Evolutionary conservation across 2,329 filamentous ascomycete species (phyloP).

Genomic region (Parasarocladium wereldwijsianum): DNA sequence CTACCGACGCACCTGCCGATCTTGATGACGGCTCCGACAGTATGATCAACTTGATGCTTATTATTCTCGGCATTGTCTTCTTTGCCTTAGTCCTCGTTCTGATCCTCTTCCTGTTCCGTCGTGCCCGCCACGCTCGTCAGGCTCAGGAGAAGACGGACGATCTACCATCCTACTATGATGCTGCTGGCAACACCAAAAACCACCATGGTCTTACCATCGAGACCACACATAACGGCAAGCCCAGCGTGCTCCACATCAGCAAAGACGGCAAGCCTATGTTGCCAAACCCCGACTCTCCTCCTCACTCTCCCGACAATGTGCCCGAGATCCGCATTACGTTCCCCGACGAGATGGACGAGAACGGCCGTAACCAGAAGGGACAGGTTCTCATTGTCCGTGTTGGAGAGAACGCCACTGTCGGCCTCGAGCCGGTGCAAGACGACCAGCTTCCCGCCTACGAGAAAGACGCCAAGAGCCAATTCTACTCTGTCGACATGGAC

Average conservation of each 20-base stretch:
- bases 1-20: conserved; percentile 11
- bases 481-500: conserved; percentile 90
- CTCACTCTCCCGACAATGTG: conserved; percentile 66
- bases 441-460: conserved; percentile 78
- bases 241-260: conserved; percentile 63
- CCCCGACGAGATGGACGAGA: conserved; percentile 83
- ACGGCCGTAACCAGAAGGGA: conserved; percentile 67
- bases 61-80: conserved; percentile 64
- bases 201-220: conserved; percentile 41
- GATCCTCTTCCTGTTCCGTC: conserved; percentile 58
- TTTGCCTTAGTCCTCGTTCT: conserved; percentile 54
- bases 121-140: conserved; percentile 27
- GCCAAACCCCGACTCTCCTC: conserved; percentile 58
- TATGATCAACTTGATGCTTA: conserved; percentile 65
- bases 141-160: conserved; percentile 32
- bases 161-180: conserved; percentile 57
- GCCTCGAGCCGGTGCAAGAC: conserved; percentile 75
- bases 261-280: conserved; percentile 66
- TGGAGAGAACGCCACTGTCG: conserved; percentile 71
- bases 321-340: conserved; percentile 98
- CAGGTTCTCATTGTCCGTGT: conserved; percentile 85
- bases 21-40: conserved; percentile 35
- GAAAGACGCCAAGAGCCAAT: conserved; percentile 62
- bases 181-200: conserved; percentile 31
- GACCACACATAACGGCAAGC: conserved; percentile 38